Percentiles rank a stretch among this genome's conserved stretches.
phyloP scores from a whole-genome alignment of 306 rosid genomes.

The Canavalia ensiformis region DNA sequence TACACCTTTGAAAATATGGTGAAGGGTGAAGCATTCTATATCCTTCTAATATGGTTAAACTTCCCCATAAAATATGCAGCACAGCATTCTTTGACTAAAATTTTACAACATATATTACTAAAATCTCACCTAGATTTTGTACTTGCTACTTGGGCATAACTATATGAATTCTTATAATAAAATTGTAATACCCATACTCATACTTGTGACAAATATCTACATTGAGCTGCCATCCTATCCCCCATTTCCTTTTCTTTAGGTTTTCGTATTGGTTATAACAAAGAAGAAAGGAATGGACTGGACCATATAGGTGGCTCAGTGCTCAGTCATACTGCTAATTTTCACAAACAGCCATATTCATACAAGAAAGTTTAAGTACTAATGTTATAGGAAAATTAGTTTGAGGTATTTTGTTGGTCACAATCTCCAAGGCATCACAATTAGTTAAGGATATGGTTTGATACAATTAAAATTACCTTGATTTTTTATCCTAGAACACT shows the following conservation, averaged over 20 bases:
- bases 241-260: constrained; percentile 19
- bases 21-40: constrained; percentile 13
- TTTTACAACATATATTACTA: constrained; percentile 13
- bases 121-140: constrained; percentile 12
- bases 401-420: neutral
- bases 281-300: constrained; percentile 8
- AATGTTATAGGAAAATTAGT: neutral
- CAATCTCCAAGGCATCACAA: neutral
- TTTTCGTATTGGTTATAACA: constrained; percentile 7
- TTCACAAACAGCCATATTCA: constrained; percentile 12
- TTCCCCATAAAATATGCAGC: constrained; percentile 12
- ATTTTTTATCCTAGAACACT: neutral
- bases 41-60: constrained; percentile 25
- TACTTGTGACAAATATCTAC: constrained; percentile 2
- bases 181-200: neutral
- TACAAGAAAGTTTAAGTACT: constrained; percentile 31
- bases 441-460: neutral
- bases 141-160: neutral
- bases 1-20: constrained; percentile 22
- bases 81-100: neutral
- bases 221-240: constrained; percentile 15
- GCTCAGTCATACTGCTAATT: constrained; percentile 15
- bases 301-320: constrained; percentile 26
- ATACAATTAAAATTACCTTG: neutral
- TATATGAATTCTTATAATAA: constrained; percentile 15